These are phyloP conservation scores for Aspergillus amoenus DNA, from an alignment of 2,329 filamentous ascomycete genomes.

Conservation along the genomic window DNA sequence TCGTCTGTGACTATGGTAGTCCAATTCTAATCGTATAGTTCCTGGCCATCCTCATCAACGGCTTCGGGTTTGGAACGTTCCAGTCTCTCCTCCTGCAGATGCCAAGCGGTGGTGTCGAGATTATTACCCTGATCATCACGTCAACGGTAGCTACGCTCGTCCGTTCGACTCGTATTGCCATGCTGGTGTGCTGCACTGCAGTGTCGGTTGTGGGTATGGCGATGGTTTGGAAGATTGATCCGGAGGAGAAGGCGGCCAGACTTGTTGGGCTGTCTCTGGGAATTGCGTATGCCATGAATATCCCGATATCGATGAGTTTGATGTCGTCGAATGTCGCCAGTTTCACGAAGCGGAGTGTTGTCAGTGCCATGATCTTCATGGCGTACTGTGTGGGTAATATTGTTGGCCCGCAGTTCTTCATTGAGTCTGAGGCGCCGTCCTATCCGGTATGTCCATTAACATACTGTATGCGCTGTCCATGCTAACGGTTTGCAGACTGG, in stretches of 20 bases:
- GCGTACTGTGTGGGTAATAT: slow-evolving; percentile 40
- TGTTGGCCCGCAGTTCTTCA: slow-evolving; percentile 35
- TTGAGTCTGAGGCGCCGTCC: slow-evolving; percentile 30
- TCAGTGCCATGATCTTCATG: slow-evolving; percentile 50
- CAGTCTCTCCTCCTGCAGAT: slow-evolving; percentile 39
- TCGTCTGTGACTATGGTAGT: no score
- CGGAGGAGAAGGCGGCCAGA: slow-evolving; percentile 25
- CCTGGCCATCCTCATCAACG: slow-evolving; percentile 34
- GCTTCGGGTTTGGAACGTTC: slow-evolving; percentile 40
- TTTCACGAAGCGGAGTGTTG: slow-evolving; percentile 36
- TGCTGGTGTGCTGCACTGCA: slow-evolving; percentile 34
- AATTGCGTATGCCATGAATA: slow-evolving; percentile 34
- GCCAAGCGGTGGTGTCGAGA: slow-evolving; percentile 33
- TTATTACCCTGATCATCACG: slow-evolving; percentile 33
- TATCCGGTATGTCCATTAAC: slow-evolving; percentile 25
- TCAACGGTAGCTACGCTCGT: slow-evolving; percentile 29
- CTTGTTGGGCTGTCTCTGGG: slow-evolving; percentile 32
- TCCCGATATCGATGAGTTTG: slow-evolving; percentile 35
- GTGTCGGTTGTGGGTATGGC: slow-evolving; percentile 33
- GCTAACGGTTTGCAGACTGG: slow-evolving; percentile 27
- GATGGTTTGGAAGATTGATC: slow-evolving; percentile 31
- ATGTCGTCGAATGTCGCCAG: slow-evolving; percentile 38
- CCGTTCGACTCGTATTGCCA: slow-evolving; percentile 27
- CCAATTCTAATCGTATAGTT: slow-evolving; percentile 19
- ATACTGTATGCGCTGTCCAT: background rate